Percentiles rank a stretch among this genome's conserved stretches.
These are phyloP conservation scores for Cutaneotrichosporon sp. DNA, from an alignment of 1,284 basidiomycete genomes.

Conservation along the genomic window DNA sequence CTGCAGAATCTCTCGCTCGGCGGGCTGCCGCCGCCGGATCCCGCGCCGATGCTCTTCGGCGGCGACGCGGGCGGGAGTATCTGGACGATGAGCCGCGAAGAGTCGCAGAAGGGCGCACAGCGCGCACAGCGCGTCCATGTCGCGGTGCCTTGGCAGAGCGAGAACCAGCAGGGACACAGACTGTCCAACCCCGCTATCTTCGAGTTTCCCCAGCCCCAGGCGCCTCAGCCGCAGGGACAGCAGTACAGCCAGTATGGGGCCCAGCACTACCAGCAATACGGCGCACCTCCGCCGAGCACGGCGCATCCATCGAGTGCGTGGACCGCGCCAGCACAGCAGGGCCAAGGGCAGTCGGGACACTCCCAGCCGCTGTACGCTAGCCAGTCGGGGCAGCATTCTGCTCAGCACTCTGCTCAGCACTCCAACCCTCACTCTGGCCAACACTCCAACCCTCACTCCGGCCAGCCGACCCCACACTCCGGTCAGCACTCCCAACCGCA, in stretches of 20 bases:
- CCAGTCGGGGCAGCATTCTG: not conserved
- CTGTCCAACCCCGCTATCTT: slow-evolving; percentile 2
- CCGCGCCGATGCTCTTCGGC: slow-evolving; percentile 31
- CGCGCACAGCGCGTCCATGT: slow-evolving; percentile 15
- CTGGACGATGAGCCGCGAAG: slow-evolving; percentile 42
- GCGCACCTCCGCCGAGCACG: not conserved
- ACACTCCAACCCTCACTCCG: not conserved
- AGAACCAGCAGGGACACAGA: slow-evolving; percentile 1
- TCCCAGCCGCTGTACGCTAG: not conserved
- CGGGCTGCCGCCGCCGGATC: not conserved
- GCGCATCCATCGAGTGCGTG: not conserved
- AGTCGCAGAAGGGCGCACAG: slow-evolving; percentile 33
- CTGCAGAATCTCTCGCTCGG: slow-evolving; percentile 30
- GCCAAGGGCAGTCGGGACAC: not conserved
- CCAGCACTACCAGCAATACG: not conserved
- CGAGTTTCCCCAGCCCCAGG: not conserved
- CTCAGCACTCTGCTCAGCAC: not conserved
- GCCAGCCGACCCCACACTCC: not conserved
- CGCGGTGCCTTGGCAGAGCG: slow-evolving; percentile 10
- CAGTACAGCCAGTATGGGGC: not conserved
- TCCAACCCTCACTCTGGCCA: not conserved
- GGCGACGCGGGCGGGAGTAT: slow-evolving; percentile 31
- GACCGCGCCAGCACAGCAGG: not conserved
- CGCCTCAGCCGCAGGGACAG: not conserved
- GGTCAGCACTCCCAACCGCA: not conserved